Conservation (phyloP, 1,284 basidiomycete species). For the Athelia sp. region DNA sequence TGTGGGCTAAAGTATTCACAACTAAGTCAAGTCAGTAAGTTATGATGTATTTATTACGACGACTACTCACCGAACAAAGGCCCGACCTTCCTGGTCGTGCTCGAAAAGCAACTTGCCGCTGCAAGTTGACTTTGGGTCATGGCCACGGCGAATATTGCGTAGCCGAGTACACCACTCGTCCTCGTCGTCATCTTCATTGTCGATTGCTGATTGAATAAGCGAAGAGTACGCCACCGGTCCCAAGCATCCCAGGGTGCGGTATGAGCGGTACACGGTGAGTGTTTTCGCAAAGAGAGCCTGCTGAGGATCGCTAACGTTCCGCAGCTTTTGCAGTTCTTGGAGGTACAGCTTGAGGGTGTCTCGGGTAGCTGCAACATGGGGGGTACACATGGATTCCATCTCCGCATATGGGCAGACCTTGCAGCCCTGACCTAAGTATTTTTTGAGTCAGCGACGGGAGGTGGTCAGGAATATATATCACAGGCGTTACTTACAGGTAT, state of each 20-base stretch:
- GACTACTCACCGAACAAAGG: neutral
- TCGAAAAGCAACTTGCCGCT: neutral
- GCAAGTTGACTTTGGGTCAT: neutral
- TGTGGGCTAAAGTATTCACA: conserved; percentile 9
- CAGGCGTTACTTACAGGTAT: neutral
- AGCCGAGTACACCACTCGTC: neutral
- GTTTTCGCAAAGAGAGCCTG: conserved; percentile 6
- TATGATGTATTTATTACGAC: neutral
- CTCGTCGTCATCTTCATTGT: too few species aligned
- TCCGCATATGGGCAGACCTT: conserved; percentile 12
- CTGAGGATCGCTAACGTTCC: conserved; percentile 3
- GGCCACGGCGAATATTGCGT: neutral
- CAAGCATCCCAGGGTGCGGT: conserved; percentile 5
- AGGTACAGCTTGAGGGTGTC: conserved; percentile 6
- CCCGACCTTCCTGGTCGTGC: neutral
- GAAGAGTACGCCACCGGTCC: neutral
- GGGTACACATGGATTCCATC: neutral
- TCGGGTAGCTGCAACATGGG: conserved; percentile 9
- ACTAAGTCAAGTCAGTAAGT: neutral
- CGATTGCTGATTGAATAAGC: neutral
- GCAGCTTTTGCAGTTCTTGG: neutral
- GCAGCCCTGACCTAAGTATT: conserved; percentile 13
- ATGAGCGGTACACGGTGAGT: conserved; percentile 3
- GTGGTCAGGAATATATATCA: neutral
- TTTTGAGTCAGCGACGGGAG: neutral